These are phyloP conservation scores for Sporothrix pseudoabietina DNA, from an alignment of 2,329 filamentous ascomycete species.

Conservation along the genomic window DNA sequence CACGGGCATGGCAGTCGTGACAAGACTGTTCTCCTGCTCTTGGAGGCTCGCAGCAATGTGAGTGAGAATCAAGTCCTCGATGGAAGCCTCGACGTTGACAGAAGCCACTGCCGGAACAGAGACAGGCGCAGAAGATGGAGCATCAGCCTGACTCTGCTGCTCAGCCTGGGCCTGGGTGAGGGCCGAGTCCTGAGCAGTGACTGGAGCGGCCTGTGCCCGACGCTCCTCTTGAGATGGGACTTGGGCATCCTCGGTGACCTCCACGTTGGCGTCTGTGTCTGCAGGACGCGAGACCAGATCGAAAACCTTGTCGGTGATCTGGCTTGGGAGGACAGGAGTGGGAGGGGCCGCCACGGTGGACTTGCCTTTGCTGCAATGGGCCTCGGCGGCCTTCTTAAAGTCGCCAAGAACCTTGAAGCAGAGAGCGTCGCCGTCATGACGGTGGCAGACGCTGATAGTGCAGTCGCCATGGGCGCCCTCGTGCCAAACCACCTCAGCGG, in stretches of 20 bases:
- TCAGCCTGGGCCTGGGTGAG: too few relatives aligned
- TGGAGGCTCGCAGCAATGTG: neutral
- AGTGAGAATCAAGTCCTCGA: neutral
- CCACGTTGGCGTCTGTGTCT: neutral
- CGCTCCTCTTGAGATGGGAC: neutral
- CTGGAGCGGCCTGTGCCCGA: neutral
- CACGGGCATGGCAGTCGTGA: neutral
- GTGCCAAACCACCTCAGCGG: constrained; percentile 21
- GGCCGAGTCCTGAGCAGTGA: neutral
- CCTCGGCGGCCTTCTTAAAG: neutral
- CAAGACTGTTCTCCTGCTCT: neutral
- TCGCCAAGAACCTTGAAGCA: neutral
- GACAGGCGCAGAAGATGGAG: neutral
- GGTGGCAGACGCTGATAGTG: constrained; percentile 12
- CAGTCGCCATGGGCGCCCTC: constrained; percentile 24
- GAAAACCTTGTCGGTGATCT: neutral
- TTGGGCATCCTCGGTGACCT: neutral
- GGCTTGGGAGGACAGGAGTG: neutral
- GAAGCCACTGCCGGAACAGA: neutral
- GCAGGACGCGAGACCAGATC: neutral
- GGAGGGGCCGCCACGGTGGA: neutral
- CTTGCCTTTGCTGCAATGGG: neutral
- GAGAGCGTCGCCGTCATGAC: constrained; percentile 13
- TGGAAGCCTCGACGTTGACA: neutral
- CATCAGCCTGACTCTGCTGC: neutral